phyloP scores from a whole-genome alignment of 108 stramenopile genomes.

The Skeletonema tropicum region DNA sequence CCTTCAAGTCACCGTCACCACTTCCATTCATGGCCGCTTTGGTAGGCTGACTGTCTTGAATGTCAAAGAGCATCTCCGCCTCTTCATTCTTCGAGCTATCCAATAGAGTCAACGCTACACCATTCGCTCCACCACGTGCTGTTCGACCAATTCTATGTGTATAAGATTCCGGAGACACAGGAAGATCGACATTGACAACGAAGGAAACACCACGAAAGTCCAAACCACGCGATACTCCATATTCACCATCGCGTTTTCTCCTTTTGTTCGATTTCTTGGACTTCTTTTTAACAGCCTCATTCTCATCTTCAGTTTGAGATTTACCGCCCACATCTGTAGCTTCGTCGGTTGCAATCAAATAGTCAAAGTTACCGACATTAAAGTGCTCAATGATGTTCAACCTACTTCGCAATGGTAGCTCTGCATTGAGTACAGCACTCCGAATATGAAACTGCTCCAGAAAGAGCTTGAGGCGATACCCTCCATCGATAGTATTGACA shows the following conservation, averaged over 20 bases:
- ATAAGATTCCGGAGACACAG: conserved; percentile 86
- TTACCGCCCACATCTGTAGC: conserved; percentile 59
- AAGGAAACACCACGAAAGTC: conserved; percentile 96
- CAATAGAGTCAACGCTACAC: conserved; percentile 93
- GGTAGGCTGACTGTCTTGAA: conserved; percentile 87
- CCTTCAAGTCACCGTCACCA: conserved; percentile 54
- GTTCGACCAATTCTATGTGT: conserved; percentile 98
- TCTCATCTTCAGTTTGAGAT: conserved; percentile 42
- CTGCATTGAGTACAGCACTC: conserved; percentile 95
- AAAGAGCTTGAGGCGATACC: conserved; percentile 96
- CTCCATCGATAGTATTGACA: conserved; percentile 91
- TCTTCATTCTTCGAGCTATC: conserved; percentile 58
- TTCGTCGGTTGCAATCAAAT: conserved; percentile 96
- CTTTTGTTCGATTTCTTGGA: conserved; percentile 48
- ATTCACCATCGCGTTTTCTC: conserved; percentile 75
- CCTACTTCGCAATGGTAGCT: conserved; percentile 93
- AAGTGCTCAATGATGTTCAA: conserved; percentile 96
- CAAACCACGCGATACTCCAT: conserved; percentile 94
- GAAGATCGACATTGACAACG: conserved; percentile 98
- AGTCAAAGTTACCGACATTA: conserved; percentile 99
- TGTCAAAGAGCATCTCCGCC: conserved; percentile 54
- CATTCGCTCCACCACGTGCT: conserved; percentile 94
- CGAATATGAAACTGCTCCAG: conserved; percentile 97
- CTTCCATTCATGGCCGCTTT: conserved; percentile 29
- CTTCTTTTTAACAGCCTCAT: conserved; percentile 42